Conservation (phyloP, 2,329 filamentous ascomycete species). For the Colletotrichum siamense region DNA sequence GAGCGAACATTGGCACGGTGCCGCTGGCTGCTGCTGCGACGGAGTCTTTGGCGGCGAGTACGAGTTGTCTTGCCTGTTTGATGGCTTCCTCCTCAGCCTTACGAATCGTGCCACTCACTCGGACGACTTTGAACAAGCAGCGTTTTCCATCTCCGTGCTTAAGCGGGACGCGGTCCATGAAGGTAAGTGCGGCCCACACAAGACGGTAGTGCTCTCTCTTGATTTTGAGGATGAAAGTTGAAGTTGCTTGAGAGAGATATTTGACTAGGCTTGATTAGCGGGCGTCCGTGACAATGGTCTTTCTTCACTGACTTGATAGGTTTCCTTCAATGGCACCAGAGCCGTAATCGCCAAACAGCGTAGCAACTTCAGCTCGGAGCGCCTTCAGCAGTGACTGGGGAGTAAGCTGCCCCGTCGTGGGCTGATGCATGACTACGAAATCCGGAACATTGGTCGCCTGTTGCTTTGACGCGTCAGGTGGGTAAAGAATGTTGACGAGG, state of each 20-base stretch:
- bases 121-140: slow-evolving; percentile 84
- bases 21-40: neutral
- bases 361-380: slow-evolving; percentile 72
- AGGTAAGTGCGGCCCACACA: slow-evolving; percentile 88
- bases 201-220: slow-evolving; percentile 83
- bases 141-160: slow-evolving; percentile 55
- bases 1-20: slow-evolving; percentile 1
- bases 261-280: slow-evolving; percentile 66
- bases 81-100: slow-evolving; percentile 93
- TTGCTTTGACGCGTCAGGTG: slow-evolving; percentile 53
- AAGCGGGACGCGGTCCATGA: slow-evolving; percentile 73
- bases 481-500: slow-evolving; percentile 92
- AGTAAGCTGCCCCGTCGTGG: slow-evolving; percentile 76
- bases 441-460: slow-evolving; percentile 51
- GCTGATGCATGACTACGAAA: slow-evolving; percentile 78
- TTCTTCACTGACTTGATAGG: slow-evolving; percentile 62
- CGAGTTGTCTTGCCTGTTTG: slow-evolving; percentile 73
- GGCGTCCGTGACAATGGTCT: neutral
- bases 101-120: slow-evolving; percentile 90
- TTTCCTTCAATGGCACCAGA: slow-evolving; percentile 74
- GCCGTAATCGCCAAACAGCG: slow-evolving; percentile 89
- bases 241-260: slow-evolving; percentile 91
- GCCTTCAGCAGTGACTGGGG: slow-evolving; percentile 68
- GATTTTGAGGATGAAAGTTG: slow-evolving; percentile 88
- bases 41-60: slow-evolving; percentile 65